A percentile compares a stretch with the other conserved stretches of the same genome.
These are phyloP conservation scores for Eucalyptus shirleyi DNA, from an alignment of 345 rosid genomes.

Conservation along the genomic window DNA sequence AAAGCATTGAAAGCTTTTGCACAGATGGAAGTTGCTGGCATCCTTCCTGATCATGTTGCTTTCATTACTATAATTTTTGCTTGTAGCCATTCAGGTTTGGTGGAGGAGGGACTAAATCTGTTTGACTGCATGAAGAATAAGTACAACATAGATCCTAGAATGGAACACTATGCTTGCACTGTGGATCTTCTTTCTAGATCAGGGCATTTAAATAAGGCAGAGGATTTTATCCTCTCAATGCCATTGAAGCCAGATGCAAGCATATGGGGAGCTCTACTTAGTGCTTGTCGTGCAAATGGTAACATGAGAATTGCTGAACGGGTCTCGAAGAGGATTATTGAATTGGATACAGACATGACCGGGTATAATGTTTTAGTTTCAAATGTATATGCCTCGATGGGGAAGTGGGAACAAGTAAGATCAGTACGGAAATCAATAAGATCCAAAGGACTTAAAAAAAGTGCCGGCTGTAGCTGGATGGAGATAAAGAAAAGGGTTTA, in stretches of 20 bases:
- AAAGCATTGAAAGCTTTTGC: constrained; percentile 37
- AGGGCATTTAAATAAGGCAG: constrained; percentile 39
- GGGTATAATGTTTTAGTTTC: constrained; percentile 57
- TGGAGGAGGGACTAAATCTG: constrained; percentile 46
- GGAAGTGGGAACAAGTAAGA: constrained; percentile 54
- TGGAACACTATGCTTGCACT: constrained; percentile 63
- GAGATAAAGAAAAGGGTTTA: constrained; percentile 43
- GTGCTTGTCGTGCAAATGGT: constrained; percentile 41
- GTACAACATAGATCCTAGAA: constrained; percentile 34
- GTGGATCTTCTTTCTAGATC: constrained; percentile 69
- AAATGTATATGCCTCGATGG: constrained; percentile 47
- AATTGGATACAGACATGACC: constrained; percentile 38
- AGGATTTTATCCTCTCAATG: constrained; percentile 34
- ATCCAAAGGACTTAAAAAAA: constrained; percentile 39
- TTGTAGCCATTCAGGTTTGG: constrained; percentile 75
- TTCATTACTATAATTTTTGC: constrained; percentile 52
- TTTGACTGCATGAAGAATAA: constrained; percentile 37
- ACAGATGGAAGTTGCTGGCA: constrained; percentile 36
- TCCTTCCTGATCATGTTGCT: constrained; percentile 38
- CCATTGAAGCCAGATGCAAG: constrained; percentile 44
- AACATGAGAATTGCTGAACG: constrained; percentile 45
- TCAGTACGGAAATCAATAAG: constrained; percentile 43
- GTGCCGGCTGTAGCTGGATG: constrained; percentile 64
- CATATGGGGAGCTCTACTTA: constrained; percentile 60
- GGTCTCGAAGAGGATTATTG: constrained; percentile 33